phyloP scores from a whole-genome alignment of 2,329 filamentous ascomycete genomes.

The Aspergillaceae sp. region DNA sequence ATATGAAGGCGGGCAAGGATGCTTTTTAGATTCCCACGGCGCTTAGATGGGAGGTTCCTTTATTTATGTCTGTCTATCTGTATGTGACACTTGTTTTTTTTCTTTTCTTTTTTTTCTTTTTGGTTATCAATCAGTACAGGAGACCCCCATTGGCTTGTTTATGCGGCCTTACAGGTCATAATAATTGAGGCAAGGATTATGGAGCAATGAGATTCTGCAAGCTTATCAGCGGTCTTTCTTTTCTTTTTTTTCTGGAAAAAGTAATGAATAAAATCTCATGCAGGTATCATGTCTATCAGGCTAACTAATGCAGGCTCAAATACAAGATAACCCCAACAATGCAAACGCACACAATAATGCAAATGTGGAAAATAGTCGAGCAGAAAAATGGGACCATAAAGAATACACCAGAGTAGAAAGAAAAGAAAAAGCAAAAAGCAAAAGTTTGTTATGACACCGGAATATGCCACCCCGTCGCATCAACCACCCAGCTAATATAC shows the following conservation, averaged over 20 bases:
- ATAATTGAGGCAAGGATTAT: background rate
- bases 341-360: background rate
- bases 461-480: conserved; percentile 25
- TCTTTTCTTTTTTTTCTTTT: background rate
- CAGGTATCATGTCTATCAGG: too few relatives aligned
- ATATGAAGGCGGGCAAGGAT: background rate
- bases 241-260: background rate
- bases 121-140: background rate
- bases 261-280: background rate
- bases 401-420: background rate
- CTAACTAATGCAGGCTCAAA: background rate
- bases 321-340: background rate
- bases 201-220: background rate
- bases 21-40: background rate
- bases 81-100: background rate
- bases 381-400: background rate
- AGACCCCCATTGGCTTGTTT: background rate
- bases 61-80: background rate
- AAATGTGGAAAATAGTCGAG: too few relatives aligned
- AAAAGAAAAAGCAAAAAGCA: background rate
- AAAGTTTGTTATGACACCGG: conserved; percentile 1
- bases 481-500: conserved; percentile 25
- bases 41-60: background rate
- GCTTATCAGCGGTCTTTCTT: conserved; percentile 4
- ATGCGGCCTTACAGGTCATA: too few relatives aligned